Conservation (phyloP, 495 filamentous ascomycete genomes). For the Xylaria bambusicola region DNA sequence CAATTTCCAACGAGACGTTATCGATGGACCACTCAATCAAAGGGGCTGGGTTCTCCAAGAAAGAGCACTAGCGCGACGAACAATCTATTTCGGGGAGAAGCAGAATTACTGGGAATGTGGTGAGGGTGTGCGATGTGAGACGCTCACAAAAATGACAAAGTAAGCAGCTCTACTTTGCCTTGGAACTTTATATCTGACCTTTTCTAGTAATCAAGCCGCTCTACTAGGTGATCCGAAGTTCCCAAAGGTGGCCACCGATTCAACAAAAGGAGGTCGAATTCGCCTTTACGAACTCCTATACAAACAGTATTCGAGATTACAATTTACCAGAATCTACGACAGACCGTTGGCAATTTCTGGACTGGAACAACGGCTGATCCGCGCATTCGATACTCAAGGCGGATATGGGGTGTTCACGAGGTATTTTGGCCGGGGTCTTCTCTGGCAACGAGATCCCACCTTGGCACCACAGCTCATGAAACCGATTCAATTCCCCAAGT, state of each 20-base stretch:
- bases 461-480: neutral
- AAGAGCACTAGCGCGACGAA: constrained; percentile 32
- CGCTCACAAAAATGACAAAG: constrained; percentile 13
- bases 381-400: constrained; percentile 19
- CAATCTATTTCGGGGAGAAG: constrained; percentile 37
- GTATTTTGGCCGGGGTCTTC: constrained; percentile 11
- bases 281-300: constrained; percentile 28
- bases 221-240: constrained; percentile 22
- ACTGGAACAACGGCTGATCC: constrained; percentile 22
- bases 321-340: constrained; percentile 21
- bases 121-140: constrained; percentile 29
- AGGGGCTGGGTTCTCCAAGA: constrained; percentile 26
- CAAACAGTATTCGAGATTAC: constrained; percentile 24
- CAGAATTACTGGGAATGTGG: constrained; percentile 41
- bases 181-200: too few relatives aligned
- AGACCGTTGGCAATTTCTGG: constrained; percentile 29
- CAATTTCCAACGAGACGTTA: constrained; percentile 12
- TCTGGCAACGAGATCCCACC: constrained; percentile 17
- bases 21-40: constrained; percentile 13
- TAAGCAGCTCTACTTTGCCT: neutral
- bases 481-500: constrained; percentile 10
- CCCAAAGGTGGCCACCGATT: constrained; percentile 15
- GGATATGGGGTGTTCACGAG: constrained; percentile 22
- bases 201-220: constrained; percentile 21
- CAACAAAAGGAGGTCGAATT: constrained; percentile 27